Percentiles rank a stretch among this genome's conserved stretches.
These are phyloP conservation scores for Fusarium dlaminii DNA, from an alignment of 2,329 filamentous ascomycete genomes.

Conservation along the genomic window DNA sequence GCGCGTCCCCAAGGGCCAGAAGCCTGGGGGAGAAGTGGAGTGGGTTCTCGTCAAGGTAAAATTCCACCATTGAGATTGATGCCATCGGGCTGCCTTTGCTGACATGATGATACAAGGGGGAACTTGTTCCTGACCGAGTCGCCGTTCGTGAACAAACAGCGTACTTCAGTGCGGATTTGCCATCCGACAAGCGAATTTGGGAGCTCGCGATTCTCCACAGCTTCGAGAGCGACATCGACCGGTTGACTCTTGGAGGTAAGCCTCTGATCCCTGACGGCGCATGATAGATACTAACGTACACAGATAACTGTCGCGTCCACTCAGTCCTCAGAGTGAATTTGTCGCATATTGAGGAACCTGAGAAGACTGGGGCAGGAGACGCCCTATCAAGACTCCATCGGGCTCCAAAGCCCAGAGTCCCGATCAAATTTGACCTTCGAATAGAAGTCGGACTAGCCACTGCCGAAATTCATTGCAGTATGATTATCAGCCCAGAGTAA, in stretches of 20 bases:
- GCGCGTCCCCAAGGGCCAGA: neutral
- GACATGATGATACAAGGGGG: neutral
- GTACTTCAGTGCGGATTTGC: neutral
- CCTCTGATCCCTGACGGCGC: neutral
- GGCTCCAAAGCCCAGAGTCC: neutral
- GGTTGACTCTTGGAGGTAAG: neutral
- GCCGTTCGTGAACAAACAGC: neutral
- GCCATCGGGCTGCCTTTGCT: neutral
- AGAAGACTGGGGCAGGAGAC: neutral
- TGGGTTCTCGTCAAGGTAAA: neutral
- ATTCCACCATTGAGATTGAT: neutral
- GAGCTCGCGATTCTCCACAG: neutral
- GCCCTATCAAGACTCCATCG: neutral
- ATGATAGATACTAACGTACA: neutral
- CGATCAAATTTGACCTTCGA: neutral
- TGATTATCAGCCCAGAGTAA: neutral
- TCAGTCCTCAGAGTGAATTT: neutral
- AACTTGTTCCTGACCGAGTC: neutral
- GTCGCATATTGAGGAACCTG: neutral
- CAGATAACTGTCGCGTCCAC: neutral
- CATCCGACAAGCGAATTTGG: neutral
- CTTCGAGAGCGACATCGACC: neutral
- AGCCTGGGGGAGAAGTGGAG: neutral
- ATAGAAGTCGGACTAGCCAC: neutral
- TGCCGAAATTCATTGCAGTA: neutral